Base-by-base conservation (phyloP, 306 rosid genomes). In the Rubus parviflorus region DNA sequence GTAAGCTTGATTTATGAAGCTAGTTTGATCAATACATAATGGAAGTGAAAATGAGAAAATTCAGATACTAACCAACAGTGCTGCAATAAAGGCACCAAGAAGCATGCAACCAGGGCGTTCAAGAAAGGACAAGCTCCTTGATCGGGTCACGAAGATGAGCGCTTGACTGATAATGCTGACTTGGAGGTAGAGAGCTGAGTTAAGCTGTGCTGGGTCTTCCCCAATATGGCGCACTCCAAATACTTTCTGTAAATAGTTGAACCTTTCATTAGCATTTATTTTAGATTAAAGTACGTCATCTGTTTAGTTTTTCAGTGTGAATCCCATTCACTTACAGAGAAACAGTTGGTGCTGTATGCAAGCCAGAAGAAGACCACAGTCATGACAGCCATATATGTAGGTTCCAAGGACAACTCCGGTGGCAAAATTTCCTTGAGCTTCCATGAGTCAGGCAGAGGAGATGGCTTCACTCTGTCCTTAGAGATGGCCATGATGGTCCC, bases 401-500 rank as follows among this genome's bases (percentile, higher is more conserved):
- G 93, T 35, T 46, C 98, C 98, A 46, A 93, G 97, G 74, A 93
- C 87, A 69, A 91, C 4, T 15, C 98, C 98, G 0, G 96, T 93
- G 38, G 90, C 92, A 22, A 93, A 93, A 93, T 93, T 79, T 93
- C 98, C 20, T 90, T 86, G 38, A 93, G 96, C 81, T 91, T 93
- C 98, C 98, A 93, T 76, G 98, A 93, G 76, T 93, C 98, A 4
- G 98, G 98, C n/a, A 91, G 12, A 43, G 96, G 98, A n/a, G 98
- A 93, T 49, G 98, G 98, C 76, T 81, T 91, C 74, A 93, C 98
- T 52, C 92, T 91, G 6, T 93, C 98, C 91, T 91, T 88, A 12
- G 98, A 93, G 78, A 93, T 93, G 74, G 98, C 91, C 98, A 93
- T 93, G 86, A 93, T 91, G 84, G 98, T 93, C 54, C 98, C 98